A percentile compares a stretch with the other conserved stretches of the same genome.
phyloP scores from a whole-genome alignment of 805 yeast genomes.

The Jamesozyma spencerorum region DNA sequence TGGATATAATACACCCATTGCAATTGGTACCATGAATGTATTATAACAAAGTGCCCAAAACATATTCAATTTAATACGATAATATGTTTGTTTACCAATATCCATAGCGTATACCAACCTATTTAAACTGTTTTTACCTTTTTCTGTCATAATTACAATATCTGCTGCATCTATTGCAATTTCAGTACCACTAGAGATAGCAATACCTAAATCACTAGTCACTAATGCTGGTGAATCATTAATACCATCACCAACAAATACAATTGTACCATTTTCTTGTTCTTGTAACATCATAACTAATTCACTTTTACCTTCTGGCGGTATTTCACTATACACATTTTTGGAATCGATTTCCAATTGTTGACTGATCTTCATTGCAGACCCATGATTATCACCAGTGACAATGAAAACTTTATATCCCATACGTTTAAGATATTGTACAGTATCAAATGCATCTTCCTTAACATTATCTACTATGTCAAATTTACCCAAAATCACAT shows the following conservation, averaged over 20 bases:
- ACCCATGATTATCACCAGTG: constrained; percentile 70
- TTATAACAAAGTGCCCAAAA: constrained; percentile 84
- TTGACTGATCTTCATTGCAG: constrained; percentile 56
- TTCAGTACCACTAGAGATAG: constrained; percentile 88
- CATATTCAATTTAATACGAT: constrained; percentile 70
- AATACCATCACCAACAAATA: constrained; percentile 95
- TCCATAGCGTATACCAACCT: constrained; percentile 57
- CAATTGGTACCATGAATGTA: constrained; percentile 78
- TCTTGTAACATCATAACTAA: constrained; percentile 51
- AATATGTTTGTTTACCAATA: constrained; percentile 61
- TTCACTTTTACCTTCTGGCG: constrained; percentile 69
- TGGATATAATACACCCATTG: constrained; percentile 85
- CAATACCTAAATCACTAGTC: constrained; percentile 80
- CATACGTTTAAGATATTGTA: constrained; percentile 41
- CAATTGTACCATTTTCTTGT: constrained; percentile 39
- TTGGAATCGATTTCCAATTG: constrained; percentile 55
- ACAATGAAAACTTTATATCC: constrained; percentile 71
- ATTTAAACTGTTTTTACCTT: constrained; percentile 24
- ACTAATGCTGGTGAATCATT: constrained; percentile 96
- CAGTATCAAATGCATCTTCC: constrained; percentile 51
- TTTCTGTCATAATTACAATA: constrained; percentile 57
- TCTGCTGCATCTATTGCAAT: constrained; percentile 97
- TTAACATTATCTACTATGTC: constrained; percentile 62
- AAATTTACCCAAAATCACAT: constrained; percentile 50
- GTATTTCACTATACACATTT: constrained; percentile 64